Evolutionary conservation across 1,139 yeast species (phyloP).

Genomic region (Blastobotrys indianensis): DNA sequence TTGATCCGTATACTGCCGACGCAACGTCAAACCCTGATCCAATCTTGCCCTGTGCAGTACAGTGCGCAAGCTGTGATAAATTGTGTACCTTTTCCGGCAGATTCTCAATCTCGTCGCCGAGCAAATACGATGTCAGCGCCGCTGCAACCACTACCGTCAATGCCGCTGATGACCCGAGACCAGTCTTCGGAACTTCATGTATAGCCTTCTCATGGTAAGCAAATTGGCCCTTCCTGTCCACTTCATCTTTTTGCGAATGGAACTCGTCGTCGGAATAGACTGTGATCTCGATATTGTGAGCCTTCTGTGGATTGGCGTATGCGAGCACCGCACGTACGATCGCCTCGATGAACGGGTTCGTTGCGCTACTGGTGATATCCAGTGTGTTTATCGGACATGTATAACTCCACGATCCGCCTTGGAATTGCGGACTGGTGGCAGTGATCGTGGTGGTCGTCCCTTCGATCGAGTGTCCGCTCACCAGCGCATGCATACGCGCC

Average conservation of each 20-base stretch:
- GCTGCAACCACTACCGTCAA: slow-evolving; percentile 76
- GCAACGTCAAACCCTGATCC: slow-evolving; percentile 98
- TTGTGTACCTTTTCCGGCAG: slow-evolving; percentile 50
- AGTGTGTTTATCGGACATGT: slow-evolving; percentile 1
- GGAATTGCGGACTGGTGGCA: slow-evolving; percentile 76
- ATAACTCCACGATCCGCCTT: slow-evolving; percentile 65
- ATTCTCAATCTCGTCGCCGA: slow-evolving; percentile 37
- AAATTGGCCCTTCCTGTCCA: slow-evolving; percentile 36
- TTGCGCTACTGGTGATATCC: slow-evolving; percentile 13
- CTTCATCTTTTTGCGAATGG: slow-evolving; percentile 63
- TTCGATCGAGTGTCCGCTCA: slow-evolving; percentile 25
- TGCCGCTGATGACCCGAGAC: slow-evolving; percentile 95
- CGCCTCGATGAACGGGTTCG: slow-evolving; percentile 74
- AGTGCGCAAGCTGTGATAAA: slow-evolving; percentile 82
- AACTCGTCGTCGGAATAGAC: slow-evolving; percentile 85
- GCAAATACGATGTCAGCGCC: slow-evolving; percentile 46
- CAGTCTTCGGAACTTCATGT: slow-evolving; percentile 80
- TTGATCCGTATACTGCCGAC: slow-evolving; percentile 88
- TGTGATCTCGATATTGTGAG: slow-evolving; percentile 42
- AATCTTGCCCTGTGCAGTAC: slow-evolving; percentile 87
- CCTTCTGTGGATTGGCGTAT: slow-evolving; percentile 40
- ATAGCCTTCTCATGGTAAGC: slow-evolving; percentile 56
- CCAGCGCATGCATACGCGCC: slow-evolving; percentile 80
- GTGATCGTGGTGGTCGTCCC: slow-evolving; percentile 32
- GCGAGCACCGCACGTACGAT: slow-evolving; percentile 51